Conservation (phyloP, 225 moss, liverwort and hornwort genomes). For the Rhytidiadelphus loreus region DNA sequence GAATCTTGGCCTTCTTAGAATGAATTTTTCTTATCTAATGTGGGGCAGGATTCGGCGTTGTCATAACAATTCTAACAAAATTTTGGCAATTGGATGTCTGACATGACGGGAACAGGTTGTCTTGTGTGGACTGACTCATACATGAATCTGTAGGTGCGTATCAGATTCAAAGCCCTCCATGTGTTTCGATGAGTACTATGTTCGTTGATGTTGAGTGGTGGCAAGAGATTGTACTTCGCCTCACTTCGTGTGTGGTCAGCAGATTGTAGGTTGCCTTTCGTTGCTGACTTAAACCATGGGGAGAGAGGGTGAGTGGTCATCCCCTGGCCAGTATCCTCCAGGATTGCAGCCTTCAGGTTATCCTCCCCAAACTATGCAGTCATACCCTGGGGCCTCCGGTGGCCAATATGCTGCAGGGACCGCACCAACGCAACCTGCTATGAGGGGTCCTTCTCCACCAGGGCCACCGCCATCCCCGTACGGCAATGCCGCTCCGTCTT, state of each 20-base stretch:
- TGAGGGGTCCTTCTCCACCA: conserved; percentile 34
- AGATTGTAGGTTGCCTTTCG: conserved; percentile 12
- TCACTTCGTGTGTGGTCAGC: background rate
- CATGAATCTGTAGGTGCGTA: conserved; percentile 74
- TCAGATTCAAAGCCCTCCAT: background rate
- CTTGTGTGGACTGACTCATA: conserved; percentile 57
- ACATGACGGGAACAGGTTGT: conserved; percentile 31
- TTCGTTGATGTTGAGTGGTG: background rate
- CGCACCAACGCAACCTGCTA: conserved; percentile 13
- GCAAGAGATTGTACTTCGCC: background rate
- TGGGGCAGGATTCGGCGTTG: background rate
- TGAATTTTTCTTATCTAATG: background rate
- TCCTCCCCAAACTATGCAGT: conserved; percentile 20
- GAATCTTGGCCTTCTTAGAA: background rate
- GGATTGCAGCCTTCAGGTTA: conserved; percentile 27
- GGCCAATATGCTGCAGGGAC: conserved; percentile 18
- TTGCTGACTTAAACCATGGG: conserved; percentile 27
- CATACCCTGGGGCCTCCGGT: background rate
- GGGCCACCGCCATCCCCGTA: conserved; percentile 18
- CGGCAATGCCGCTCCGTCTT: conserved; percentile 13
- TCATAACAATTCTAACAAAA: background rate
- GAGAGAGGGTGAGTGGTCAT: conserved; percentile 57
- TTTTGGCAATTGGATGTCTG: background rate
- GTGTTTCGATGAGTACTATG: background rate
- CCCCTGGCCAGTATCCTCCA: conserved; percentile 23